phyloP scores from a whole-genome alignment of 495 filamentous ascomycete genomes.

The Hypomontagnella submonticulosa region DNA sequence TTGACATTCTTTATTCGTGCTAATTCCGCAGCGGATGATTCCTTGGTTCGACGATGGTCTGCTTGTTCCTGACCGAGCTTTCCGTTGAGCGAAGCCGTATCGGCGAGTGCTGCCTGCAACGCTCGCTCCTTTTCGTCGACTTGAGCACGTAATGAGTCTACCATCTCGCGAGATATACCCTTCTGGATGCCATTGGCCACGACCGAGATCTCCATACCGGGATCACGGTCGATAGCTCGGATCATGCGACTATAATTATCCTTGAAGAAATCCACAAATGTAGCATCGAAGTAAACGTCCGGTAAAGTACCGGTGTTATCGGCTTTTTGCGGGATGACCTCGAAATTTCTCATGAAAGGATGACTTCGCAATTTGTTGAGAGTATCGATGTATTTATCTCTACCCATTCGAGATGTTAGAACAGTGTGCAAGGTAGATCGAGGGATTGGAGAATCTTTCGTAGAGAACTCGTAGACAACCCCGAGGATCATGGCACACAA shows the following conservation, averaged over 20 bases:
- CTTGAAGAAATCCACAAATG: slow-evolving; percentile 94
- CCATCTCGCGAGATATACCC: slow-evolving; percentile 82
- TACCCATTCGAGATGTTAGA: slow-evolving; percentile 79
- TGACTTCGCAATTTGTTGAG: slow-evolving; percentile 81
- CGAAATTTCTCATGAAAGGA: slow-evolving; percentile 90
- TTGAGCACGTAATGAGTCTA: slow-evolving; percentile 84
- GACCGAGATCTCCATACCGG: slow-evolving; percentile 82
- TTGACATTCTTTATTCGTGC: slow-evolving; percentile 72
- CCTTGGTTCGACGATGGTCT: slow-evolving; percentile 77
- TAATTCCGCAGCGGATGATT: slow-evolving; percentile 71
- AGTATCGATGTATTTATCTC: slow-evolving; percentile 89
- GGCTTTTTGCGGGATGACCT: slow-evolving; percentile 79
- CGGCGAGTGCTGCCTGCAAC: slow-evolving; percentile 74
- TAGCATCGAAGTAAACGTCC: slow-evolving; percentile 84
- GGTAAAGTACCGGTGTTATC: slow-evolving; percentile 70
- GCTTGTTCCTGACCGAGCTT: slow-evolving; percentile 81
- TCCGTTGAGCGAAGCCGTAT: slow-evolving; percentile 71
- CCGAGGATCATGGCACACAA: slow-evolving; percentile 86
- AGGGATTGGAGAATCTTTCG: slow-evolving; percentile 92
- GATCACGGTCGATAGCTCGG: slow-evolving; percentile 91
- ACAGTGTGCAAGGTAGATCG: slow-evolving; percentile 84
- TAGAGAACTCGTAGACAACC: slow-evolving; percentile 96
- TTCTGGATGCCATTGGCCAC: slow-evolving; percentile 82
- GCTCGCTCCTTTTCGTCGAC: slow-evolving; percentile 76
- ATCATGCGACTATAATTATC: slow-evolving; percentile 90